A percentile compares a stretch with the other conserved stretches of the same genome.
These are phyloP conservation scores for Verticillium dahliae DNA, from an alignment of 2,329 filamentous ascomycete species.

Conservation along the genomic window DNA sequence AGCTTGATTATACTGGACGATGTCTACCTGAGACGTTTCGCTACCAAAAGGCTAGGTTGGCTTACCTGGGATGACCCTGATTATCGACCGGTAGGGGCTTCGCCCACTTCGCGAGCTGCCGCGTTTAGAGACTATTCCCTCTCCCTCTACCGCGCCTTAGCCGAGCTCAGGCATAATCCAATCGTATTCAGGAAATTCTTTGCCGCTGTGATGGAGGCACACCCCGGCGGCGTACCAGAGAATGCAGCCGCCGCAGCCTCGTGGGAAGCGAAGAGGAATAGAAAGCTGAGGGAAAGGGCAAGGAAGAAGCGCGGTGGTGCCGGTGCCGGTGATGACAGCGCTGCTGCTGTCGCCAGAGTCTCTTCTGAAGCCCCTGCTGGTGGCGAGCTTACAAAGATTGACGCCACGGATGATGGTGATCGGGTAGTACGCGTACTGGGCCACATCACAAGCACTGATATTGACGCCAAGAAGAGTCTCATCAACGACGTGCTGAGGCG, in stretches of 20 bases:
- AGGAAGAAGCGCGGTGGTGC: not conserved
- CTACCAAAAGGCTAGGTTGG: not conserved
- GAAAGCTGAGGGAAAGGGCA: not conserved
- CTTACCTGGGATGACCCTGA: not conserved
- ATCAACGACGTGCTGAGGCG: constrained; percentile 6
- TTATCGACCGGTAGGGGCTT: not conserved
- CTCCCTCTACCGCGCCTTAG: not conserved
- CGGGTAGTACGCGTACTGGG: not conserved
- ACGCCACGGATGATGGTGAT: not conserved
- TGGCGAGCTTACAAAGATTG: not conserved
- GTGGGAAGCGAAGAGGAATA: not conserved
- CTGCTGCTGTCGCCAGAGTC: not conserved
- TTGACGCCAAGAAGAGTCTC: constrained; percentile 5
- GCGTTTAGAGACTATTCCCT: not conserved
- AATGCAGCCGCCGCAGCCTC: not conserved
- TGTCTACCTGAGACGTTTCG: not conserved
- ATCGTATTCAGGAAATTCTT: not conserved
- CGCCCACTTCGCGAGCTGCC: not conserved
- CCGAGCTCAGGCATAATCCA: not conserved
- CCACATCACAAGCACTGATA: constrained; percentile 2
- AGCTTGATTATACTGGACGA: not conserved
- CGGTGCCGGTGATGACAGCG: not conserved
- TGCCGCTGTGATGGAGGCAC: not conserved
- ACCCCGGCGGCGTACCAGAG: not conserved
- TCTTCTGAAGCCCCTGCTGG: not conserved